These are phyloP conservation scores for Hypoxylon rickii DNA, from an alignment of 495 filamentous ascomycete genomes.

Conservation along the genomic window DNA sequence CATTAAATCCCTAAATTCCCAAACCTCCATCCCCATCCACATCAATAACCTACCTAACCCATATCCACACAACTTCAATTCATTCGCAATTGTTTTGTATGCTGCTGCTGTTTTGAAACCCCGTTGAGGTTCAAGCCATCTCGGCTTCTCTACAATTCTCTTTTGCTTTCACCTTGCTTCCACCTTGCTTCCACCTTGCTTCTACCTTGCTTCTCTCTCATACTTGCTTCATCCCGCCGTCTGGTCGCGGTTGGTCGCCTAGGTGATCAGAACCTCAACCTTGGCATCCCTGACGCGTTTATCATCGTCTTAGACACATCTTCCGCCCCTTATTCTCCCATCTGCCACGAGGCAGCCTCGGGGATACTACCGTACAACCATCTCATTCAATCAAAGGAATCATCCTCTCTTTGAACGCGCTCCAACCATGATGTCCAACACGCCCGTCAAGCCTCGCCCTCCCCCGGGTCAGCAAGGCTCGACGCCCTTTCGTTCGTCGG, in stretches of 20 bases:
- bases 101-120: conserved; percentile 9
- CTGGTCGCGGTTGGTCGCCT: conserved; percentile 20
- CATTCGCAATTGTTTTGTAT: conserved; percentile 21
- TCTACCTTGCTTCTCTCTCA: conserved; percentile 4
- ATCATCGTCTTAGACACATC: conserved; percentile 8
- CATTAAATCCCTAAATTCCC: not conserved
- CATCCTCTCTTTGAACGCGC: conserved; percentile 1
- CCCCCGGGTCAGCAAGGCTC: conserved; percentile 38
- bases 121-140: conserved; percentile 10
- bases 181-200: not conserved
- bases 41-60: too few relatives aligned
- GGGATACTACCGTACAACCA: not conserved
- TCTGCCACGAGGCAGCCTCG: not conserved
- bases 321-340: not conserved
- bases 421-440: conserved; percentile 32
- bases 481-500: conserved; percentile 39
- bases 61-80: too few relatives aligned
- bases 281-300: conserved; percentile 26
- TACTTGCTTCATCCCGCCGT: not conserved
- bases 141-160: conserved; percentile 17
- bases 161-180: not conserved
- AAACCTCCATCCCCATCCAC: too few relatives aligned
- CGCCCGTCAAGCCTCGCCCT: conserved; percentile 38
- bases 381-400: not conserved
- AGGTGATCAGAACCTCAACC: conserved; percentile 16